Evolutionary conservation across 768 basidiomycete genomes (phyloP), one percentile per base, ranked within the genome.

Genomic region (Boletus rubroflammeus): DNA sequence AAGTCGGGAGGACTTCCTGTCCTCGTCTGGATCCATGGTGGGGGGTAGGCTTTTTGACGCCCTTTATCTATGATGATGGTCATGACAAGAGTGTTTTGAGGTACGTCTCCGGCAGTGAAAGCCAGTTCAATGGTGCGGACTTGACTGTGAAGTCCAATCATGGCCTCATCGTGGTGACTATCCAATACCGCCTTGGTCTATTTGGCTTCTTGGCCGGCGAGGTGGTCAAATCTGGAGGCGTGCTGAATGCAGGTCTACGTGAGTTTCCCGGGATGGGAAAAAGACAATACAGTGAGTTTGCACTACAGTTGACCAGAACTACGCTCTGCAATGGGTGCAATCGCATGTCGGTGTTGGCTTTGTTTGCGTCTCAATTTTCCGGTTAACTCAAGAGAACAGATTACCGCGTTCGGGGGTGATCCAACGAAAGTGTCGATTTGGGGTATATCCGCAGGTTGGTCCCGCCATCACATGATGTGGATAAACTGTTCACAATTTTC

Each of bases 181-280:
- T 56, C 8, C 54, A 56, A 43, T 56, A 56, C 19, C 54, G 55
- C 14, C 54, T 56, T 7, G 55, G 55, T 21, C 7, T 42, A 32
- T 56, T 56, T 42, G 54, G 49, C 11, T 56, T 56, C 46, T 32
- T 56, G 23, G 28, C 55, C 11, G 34, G 54, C 13, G 23, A 56
- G 4, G 35, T 15, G 2, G 25, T 56, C 5, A 48, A 56, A 23
- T 25, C 5, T n/a, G 35, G 35, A 21, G 55, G 55, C 3, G 40
- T 23, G 3, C 41, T 41, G 15, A 56, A 56, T 2, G 54, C 54
- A 28, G 55, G 55, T 5, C 29, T 56, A 6, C 54, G 55, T 56
- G 40, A 56, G 54, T 40, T 19, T 40, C 38, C 45, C n/a, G 6
- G 6, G 17, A 23, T 35, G 14, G 21, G 17, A 10, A 28, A n/a